phyloP scores from a whole-genome alignment of 2,329 filamentous ascomycete genomes.

The Diaporthe vaccinii region DNA sequence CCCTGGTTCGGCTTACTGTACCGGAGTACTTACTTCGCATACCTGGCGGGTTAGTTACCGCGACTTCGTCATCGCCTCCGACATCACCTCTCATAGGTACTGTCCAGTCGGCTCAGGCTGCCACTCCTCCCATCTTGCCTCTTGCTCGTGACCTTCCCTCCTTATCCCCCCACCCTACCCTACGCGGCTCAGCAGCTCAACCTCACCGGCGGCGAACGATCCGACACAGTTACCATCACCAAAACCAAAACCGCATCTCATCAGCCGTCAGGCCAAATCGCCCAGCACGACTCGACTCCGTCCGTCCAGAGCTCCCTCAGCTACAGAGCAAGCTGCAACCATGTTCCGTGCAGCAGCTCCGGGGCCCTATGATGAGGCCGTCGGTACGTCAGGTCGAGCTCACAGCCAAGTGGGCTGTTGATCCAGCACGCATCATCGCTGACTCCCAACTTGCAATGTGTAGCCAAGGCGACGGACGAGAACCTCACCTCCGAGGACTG shows the following conservation, averaged over 20 bases:
- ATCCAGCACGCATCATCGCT: background rate
- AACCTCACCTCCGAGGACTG: constrained; percentile 89
- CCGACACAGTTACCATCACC: background rate
- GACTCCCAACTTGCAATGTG: constrained; percentile 42
- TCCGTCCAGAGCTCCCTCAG: constrained; percentile 27
- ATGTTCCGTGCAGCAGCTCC: constrained; percentile 72
- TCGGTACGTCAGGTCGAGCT: constrained; percentile 61
- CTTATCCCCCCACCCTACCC: background rate
- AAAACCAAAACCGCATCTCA: background rate
- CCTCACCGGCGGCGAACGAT: background rate
- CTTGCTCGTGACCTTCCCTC: constrained; percentile 16
- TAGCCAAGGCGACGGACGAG: constrained; percentile 90
- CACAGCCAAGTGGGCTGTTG: background rate
- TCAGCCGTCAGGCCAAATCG: constrained; percentile 16
- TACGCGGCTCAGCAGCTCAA: background rate
- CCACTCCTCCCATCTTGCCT: constrained; percentile 10
- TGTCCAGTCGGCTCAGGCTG: constrained; percentile 20
- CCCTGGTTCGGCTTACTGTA: constrained; percentile 20
- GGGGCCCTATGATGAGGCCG: constrained; percentile 70
- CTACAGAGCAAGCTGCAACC: constrained; percentile 51
- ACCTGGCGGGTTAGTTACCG: constrained; percentile 16
- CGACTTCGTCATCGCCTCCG: constrained; percentile 36
- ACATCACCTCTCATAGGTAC: constrained; percentile 19
- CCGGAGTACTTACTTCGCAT: constrained; percentile 8
- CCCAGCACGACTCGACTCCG: constrained; percentile 30